Evolutionary conservation across 2,329 filamentous ascomycete species (phyloP), one percentile per base, ranked within the genome.

Genomic region (Alternaria triticimaculans): DNA sequence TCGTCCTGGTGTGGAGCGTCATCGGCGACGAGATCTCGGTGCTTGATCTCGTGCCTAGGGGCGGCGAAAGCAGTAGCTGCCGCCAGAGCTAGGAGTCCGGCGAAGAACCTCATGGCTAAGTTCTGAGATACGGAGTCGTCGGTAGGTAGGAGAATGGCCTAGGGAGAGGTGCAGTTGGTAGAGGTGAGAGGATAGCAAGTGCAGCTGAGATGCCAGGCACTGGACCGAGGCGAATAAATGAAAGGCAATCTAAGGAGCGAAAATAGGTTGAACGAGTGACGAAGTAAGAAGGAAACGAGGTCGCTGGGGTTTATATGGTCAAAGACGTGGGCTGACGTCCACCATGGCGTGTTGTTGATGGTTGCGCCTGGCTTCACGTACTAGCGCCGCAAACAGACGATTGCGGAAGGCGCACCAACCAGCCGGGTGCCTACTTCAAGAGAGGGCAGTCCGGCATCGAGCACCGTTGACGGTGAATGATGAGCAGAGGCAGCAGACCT

Each of bases 91-190:
- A 72, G 48, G 25, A 77, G 58, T 9, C 54, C 44, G 43, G 68
- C 45, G 56, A 71, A 51, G 33, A 74, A 11, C 68, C 76, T 78
- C 77, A 79, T 79, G 55, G 6, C 67, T 63, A 45, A n/a, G 20
- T 56, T 26, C 11, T 53, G 14, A 54, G 45, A 43, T 41, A 41
- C 43, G 25, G 18, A 59, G 44, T 50, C 25, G 54, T 60, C 28
- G 25, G 10, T 44, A 15, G 45, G n/a, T 43, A 59, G 33, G 3
- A 37, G 20, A n/a, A 18, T 21, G 60, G 49, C 51, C 20, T 58
- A 57, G 37, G 53, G 50, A 41, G 37, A 59, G 45, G 55, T 55
- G 51, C 25, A 53, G 46, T 48, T n/a, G 30, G 60, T 55, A 55
- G 62, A 63, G 67, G 65, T 30, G 41, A 25, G 44, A 63, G 57